phyloP scores from a whole-genome alignment of 2,329 filamentous ascomycete genomes.

The Cladobotryum protrusum region DNA sequence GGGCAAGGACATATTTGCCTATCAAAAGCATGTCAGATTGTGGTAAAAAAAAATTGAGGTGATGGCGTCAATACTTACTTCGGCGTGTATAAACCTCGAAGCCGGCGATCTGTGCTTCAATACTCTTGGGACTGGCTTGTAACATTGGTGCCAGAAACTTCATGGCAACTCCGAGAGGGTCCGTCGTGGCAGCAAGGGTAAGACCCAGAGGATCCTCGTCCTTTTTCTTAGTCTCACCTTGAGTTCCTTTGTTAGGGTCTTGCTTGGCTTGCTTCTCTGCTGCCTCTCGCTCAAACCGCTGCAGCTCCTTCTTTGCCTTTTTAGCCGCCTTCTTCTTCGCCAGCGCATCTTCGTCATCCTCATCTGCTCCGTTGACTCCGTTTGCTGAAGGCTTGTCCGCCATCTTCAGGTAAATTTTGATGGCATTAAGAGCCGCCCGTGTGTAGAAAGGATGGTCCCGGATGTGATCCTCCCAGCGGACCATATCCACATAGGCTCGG shows the following conservation, averaged over 20 bases:
- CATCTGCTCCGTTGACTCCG: conserved; percentile 52
- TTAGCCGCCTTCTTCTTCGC: conserved; percentile 84
- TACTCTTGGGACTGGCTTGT: conserved; percentile 72
- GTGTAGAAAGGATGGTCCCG: conserved; percentile 92
- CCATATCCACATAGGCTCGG: conserved; percentile 89
- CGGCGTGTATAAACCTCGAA: conserved; percentile 85
- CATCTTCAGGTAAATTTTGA: conserved; percentile 73
- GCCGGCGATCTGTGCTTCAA: conserved; percentile 75
- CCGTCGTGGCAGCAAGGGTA: conserved; percentile 71
- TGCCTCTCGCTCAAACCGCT: conserved; percentile 64
- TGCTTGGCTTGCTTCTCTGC: conserved; percentile 72
- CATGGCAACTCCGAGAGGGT: conserved; percentile 79
- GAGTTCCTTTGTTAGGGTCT: conserved; percentile 72
- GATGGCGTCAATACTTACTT: conserved; percentile 51
- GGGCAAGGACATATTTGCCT: conserved; percentile 84
- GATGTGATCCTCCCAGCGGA: conserved; percentile 89
- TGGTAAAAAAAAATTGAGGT: not conserved
- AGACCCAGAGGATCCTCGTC: conserved; percentile 82
- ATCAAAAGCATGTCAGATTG: conserved; percentile 10
- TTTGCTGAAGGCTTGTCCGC: conserved; percentile 67
- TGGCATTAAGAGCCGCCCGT: conserved; percentile 72
- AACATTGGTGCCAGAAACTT: conserved; percentile 80
- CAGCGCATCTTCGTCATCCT: conserved; percentile 49
- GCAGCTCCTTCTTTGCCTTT: conserved; percentile 75
- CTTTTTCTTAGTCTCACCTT: conserved; percentile 71